Percentiles rank a stretch among this genome's conserved stretches.
Conservation (phyloP, 2,329 filamentous ascomycete species). For the Aureobasidium sp. region DNA sequence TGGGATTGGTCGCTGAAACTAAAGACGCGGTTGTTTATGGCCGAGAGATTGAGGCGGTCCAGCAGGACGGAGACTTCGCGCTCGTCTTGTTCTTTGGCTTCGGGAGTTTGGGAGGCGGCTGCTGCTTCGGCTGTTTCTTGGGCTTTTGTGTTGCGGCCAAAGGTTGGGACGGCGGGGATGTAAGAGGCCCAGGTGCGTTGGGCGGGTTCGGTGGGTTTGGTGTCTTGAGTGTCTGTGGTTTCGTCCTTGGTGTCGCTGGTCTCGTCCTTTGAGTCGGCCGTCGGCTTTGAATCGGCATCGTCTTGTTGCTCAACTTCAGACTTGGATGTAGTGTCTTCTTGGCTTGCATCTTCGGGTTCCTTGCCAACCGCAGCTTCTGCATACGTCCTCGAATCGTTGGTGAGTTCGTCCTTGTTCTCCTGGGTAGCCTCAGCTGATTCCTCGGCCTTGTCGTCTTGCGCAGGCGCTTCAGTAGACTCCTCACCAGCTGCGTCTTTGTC, state of each 20-base stretch:
- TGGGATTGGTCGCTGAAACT: constrained; percentile 77
- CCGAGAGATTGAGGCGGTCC: constrained; percentile 74
- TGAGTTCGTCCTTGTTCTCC: not conserved
- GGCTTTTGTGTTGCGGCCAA: not conserved
- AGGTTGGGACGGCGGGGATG: constrained; percentile 1
- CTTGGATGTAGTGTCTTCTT: constrained; percentile 22
- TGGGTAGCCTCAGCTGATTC: constrained; percentile 16
- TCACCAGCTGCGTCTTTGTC: not conserved
- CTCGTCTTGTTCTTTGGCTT: constrained; percentile 48
- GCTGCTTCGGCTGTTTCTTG: not conserved
- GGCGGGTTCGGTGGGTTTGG: not conserved
- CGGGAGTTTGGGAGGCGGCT: constrained; percentile 24
- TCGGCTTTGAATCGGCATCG: no score
- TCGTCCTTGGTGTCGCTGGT: not conserved
- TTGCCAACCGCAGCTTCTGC: not conserved
- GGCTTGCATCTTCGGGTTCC: not conserved
- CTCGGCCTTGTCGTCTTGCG: constrained; percentile 6
- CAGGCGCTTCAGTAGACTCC: not conserved
- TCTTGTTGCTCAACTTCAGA: no score
- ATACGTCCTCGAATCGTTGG: not conserved
- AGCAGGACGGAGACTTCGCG: constrained; percentile 73
- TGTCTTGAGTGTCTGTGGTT: not conserved
- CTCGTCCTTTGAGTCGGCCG: not conserved
- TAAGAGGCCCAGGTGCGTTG: constrained; percentile 15
- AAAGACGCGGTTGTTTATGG: constrained; percentile 79